These are phyloP conservation scores for Acmispon strigosus DNA, from an alignment of 306 rosid species.

Conservation along the genomic window DNA sequence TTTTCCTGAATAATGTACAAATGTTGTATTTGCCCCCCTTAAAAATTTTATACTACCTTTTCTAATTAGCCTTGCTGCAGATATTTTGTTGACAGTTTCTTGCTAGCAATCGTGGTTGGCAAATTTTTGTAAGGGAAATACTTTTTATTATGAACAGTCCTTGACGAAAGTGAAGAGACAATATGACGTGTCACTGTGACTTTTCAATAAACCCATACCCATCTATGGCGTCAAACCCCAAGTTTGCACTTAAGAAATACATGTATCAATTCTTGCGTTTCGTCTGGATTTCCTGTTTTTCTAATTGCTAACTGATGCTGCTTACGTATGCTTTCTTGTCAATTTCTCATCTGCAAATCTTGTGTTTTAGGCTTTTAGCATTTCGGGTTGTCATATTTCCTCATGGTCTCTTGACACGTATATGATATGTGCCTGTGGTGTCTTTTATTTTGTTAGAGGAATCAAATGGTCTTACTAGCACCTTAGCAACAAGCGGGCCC, in stretches of 20 bases:
- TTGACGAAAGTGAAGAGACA: no score
- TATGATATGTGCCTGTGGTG: not conserved
- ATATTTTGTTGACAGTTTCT: not conserved
- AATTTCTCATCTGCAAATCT: not conserved
- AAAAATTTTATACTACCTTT: no score
- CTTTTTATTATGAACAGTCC: no score
- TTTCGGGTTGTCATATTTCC: not conserved
- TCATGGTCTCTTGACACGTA: not conserved
- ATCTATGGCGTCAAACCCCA: no score
- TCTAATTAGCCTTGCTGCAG: not conserved
- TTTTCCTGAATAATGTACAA: no score
- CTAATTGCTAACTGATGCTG: not conserved
- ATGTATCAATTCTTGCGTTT: no score
- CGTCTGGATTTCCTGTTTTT: not conserved
- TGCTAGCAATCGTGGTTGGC: not conserved
- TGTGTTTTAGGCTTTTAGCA: not conserved
- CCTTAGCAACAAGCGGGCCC: conserved; percentile 6
- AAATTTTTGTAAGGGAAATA: not conserved
- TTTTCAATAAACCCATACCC: no score
- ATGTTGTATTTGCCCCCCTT: no score
- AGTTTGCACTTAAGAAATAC: no score
- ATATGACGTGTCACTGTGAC: no score
- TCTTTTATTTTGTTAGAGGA: conserved; percentile 31
- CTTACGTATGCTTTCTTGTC: not conserved
- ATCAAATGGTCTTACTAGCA: conserved; percentile 12